These are phyloP conservation scores for Podospora pseudopauciseta DNA, from an alignment of 495 filamentous ascomycete species.

Conservation along the genomic window DNA sequence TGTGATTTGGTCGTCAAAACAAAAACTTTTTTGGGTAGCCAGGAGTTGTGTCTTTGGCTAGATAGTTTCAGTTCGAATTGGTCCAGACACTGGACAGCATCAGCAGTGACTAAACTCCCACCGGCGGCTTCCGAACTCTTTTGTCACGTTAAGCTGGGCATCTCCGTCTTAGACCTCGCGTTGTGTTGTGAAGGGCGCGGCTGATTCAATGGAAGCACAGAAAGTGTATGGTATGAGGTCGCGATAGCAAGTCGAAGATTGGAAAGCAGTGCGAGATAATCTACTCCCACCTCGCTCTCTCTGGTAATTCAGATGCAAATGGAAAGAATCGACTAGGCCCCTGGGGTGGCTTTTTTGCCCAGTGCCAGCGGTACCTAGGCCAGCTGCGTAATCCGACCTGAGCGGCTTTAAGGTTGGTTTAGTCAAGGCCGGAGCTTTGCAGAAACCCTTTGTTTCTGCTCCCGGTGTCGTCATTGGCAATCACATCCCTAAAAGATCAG, in stretches of 20 bases:
- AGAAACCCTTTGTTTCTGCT: not conserved
- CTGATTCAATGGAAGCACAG: not conserved
- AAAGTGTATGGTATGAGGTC: not conserved
- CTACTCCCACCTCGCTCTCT: not conserved
- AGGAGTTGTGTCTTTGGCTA: not conserved
- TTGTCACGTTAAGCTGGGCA: not conserved
- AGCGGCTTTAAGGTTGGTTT: not conserved
- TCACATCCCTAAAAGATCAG: too few species aligned
- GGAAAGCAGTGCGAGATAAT: not conserved
- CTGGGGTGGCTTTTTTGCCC: not conserved
- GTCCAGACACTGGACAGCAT: not conserved
- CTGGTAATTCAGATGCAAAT: not conserved
- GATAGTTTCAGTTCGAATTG: not conserved
- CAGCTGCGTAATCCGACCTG: not conserved
- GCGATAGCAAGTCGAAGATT: not conserved
- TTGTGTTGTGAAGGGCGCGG: not conserved
- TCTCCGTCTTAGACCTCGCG: not conserved
- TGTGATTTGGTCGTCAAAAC: not conserved
- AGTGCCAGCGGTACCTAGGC: not conserved
- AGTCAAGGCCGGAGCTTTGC: not conserved
- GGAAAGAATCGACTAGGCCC: not conserved
- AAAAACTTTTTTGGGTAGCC: not conserved
- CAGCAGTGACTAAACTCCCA: not conserved
- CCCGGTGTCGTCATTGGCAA: conserved; percentile 6
- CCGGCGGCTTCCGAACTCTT: not conserved